Evolutionary conservation across 1,284 basidiomycete genomes (phyloP).

Genomic region (Leccinum discolor): DNA sequence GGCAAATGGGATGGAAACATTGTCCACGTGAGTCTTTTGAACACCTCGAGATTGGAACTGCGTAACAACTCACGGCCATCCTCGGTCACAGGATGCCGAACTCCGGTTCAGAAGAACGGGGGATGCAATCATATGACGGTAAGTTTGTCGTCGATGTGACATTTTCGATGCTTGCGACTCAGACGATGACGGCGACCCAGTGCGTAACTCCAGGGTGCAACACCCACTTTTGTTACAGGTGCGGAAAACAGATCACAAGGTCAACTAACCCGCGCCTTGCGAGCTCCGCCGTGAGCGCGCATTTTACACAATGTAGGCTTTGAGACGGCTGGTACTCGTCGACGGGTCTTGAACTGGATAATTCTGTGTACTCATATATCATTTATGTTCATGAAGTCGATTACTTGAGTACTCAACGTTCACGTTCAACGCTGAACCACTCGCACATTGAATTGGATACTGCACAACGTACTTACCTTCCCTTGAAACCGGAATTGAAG

Average conservation of each 20-base stretch:
- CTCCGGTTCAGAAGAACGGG: slow-evolving; percentile 54
- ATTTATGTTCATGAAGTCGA: neutral
- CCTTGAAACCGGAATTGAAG: neutral
- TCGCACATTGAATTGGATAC: neutral
- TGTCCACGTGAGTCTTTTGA: slow-evolving; percentile 38
- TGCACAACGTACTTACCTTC: neutral
- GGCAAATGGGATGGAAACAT: slow-evolving; percentile 53
- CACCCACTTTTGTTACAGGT: slow-evolving; percentile 63
- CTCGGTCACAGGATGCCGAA: slow-evolving; percentile 48
- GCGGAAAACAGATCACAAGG: slow-evolving; percentile 52
- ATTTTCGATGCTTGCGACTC: neutral
- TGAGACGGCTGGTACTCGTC: slow-evolving; percentile 6
- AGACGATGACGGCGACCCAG: slow-evolving; percentile 32
- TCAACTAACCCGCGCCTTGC: slow-evolving; percentile 46
- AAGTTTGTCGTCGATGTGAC: slow-evolving; percentile 20
- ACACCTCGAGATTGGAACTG: neutral
- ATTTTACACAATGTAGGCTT: slow-evolving; percentile 40
- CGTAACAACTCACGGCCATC: neutral
- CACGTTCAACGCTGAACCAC: neutral
- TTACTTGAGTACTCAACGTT: neutral
- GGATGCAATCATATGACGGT: slow-evolving; percentile 74
- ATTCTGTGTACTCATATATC: neutral
- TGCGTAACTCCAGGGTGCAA: slow-evolving; percentile 62
- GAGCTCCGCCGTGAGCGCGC: slow-evolving; percentile 39
- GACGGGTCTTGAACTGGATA: neutral